Base-by-base conservation (phyloP, 2,329 filamentous ascomycete genomes). In the Pleurostoma richardsiae region DNA sequence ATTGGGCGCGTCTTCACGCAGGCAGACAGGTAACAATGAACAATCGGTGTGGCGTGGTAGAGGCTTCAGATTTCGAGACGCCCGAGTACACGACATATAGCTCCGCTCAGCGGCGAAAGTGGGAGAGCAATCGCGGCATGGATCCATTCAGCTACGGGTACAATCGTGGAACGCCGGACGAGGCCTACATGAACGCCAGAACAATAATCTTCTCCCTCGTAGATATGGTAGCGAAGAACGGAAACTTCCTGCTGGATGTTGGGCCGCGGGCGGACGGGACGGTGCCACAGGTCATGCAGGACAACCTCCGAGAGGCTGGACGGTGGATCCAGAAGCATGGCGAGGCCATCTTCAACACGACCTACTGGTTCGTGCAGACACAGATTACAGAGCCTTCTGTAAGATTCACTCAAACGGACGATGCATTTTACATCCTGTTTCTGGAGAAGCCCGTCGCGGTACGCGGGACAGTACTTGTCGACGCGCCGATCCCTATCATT, bases 71-170 rank as follows among this genome's bases (percentile, higher is more conserved):
- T 60, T 82, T 80, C 53, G 77, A 82, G 55, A 82, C 78, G 1
- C 79, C 79, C 0, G 79, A 82, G 56, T 83, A 82, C 55, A 63
- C 66, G 31, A 67, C 65, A 5, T 79, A 74, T 55, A 59, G 64
- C 3, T 66, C 70, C 4, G 68, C 72, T 6, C 75, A 79, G 56
- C 58, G 64, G 29, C 65, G 75, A 28, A 82, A 82, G 59, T 83
- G 78, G 78, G 79, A 82, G 59, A 73, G 63, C 40, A 82, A 73
- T 58, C 67, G 69, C 31, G 79, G 79, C 36, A 77, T 83, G 73
- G 79, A 82, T 52, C 78, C 79, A 0, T 81, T 68, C 54, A 71
- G 65, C 50, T 82, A 82, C 53, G 79, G 78, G 3, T 82, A 76
- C 60, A 82, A 83, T 56, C 66, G 71, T 5, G 78, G 76, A 1